phyloP scores from a whole-genome alignment of 1,284 basidiomycete genomes.

The Mixia osmundae region DNA sequence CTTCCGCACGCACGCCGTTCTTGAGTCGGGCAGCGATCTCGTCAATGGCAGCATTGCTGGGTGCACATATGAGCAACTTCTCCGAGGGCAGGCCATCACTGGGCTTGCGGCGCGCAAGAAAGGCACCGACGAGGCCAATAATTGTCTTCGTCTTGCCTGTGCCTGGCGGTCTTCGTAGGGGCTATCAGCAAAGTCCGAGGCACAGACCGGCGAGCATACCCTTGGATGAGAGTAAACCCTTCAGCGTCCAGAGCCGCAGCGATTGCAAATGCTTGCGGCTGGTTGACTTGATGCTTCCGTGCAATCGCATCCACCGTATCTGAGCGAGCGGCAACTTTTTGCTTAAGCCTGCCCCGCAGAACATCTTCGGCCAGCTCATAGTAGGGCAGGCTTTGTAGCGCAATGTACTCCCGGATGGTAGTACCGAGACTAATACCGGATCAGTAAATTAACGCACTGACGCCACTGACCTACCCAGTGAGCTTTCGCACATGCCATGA shows the following conservation, averaged over 20 bases:
- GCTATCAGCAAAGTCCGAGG: not conserved
- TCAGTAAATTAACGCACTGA: too few relatives aligned
- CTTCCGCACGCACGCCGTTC: constrained; percentile 41
- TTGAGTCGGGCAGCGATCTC: constrained; percentile 77
- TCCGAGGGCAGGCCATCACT: constrained; percentile 21
- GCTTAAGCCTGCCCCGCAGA: constrained; percentile 21
- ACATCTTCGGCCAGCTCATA: constrained; percentile 54
- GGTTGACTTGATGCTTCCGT: constrained; percentile 63
- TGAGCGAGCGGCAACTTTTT: not conserved
- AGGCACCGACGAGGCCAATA: constrained; percentile 71
- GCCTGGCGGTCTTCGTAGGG: constrained; percentile 56
- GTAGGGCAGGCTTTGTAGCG: constrained; percentile 56
- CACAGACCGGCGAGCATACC: constrained; percentile 32
- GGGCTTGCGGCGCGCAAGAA: constrained; percentile 32
- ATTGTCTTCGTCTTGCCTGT: constrained; percentile 99
- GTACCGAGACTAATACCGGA: constrained; percentile 51
- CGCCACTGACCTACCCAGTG: too few relatives aligned
- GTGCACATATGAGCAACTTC: constrained; percentile 83
- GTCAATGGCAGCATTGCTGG: constrained; percentile 95
- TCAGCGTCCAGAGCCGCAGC: constrained; percentile 41
- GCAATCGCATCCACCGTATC: too few relatives aligned
- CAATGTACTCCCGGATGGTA: constrained; percentile 72
- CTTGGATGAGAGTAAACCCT: constrained; percentile 86
- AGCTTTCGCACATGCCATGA: too few relatives aligned
- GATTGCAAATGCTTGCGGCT: constrained; percentile 83